A percentile compares a stretch with the other conserved stretches of the same genome.
Conservation (phyloP, 1,139 yeast species). For the Kodamaea alishanica region DNA sequence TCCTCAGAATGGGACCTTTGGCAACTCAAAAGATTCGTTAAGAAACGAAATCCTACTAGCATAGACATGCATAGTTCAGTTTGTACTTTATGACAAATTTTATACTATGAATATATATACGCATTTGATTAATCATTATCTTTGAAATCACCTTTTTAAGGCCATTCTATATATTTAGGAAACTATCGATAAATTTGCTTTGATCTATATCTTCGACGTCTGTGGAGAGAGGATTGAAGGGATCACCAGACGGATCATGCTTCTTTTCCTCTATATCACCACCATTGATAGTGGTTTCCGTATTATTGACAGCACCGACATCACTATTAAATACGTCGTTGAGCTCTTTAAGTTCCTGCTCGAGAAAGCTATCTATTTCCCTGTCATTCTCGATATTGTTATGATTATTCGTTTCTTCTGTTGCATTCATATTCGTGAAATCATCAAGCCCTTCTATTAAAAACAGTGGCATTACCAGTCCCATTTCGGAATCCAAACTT, state of each 20-base stretch:
- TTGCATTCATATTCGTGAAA: slow-evolving; percentile 3
- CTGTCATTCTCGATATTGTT: not conserved
- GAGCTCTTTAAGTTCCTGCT: slow-evolving; percentile 9
- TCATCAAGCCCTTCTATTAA: slow-evolving; percentile 7
- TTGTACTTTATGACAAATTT: not conserved
- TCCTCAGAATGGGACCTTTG: too few species aligned
- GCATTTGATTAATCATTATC: not conserved
- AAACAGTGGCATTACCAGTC: slow-evolving; percentile 7
- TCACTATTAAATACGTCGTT: slow-evolving; percentile 11
- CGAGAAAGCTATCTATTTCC: slow-evolving; percentile 8
- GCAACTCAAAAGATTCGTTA: too few species aligned
- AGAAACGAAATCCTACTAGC: too few species aligned
- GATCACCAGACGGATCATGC: not conserved
- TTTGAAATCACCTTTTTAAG: not conserved
- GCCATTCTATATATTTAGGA: slow-evolving; percentile 2
- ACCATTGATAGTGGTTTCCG: not conserved
- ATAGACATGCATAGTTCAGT: too few species aligned
- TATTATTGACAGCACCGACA: slow-evolving; percentile 3
- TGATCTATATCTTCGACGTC: slow-evolving; percentile 1
- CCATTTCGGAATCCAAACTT: slow-evolving; percentile 8
- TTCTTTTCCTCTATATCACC: slow-evolving; percentile 4
- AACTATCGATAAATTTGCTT: slow-evolving; percentile 1
- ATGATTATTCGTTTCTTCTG: slow-evolving; percentile 1
- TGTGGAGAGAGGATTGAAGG: too few species aligned
- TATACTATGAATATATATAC: not conserved